Evolutionary conservation across 1,284 basidiomycete genomes (phyloP).

Genomic region (Moniliophthora roreri): DNA sequence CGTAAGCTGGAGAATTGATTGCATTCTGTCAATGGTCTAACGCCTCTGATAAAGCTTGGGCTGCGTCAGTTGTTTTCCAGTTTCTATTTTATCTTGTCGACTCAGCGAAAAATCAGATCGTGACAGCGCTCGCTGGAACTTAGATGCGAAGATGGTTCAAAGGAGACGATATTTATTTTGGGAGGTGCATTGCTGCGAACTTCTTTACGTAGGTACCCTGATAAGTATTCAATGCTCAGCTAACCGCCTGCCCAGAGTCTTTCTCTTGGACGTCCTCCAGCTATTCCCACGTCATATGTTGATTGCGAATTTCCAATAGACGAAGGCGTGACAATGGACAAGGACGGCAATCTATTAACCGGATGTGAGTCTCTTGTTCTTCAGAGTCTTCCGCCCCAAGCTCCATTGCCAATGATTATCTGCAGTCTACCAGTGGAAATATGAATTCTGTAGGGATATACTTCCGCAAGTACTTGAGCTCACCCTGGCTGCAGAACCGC

Average conservation of each 20-base stretch:
- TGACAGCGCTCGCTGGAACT: conserved; percentile 57
- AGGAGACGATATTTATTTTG: conserved; percentile 57
- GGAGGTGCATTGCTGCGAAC: conserved; percentile 53
- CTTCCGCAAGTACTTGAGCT: conserved; percentile 47
- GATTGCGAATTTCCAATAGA: conserved; percentile 59
- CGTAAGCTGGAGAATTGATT: conserved; percentile 36
- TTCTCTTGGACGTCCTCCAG: conserved; percentile 53
- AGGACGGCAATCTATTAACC: conserved; percentile 42
- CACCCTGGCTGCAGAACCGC: conserved; percentile 49
- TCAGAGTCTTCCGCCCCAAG: too few species aligned
- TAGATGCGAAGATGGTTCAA: conserved; percentile 52
- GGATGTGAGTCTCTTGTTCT: conserved; percentile 45
- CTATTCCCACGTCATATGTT: conserved; percentile 53
- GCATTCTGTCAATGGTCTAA: conserved; percentile 13
- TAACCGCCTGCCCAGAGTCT: conserved; percentile 38
- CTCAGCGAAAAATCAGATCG: conserved; percentile 43
- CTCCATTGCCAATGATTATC: neutral
- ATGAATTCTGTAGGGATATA: conserved; percentile 48
- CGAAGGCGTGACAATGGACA: conserved; percentile 44
- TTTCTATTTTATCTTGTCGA: neutral
- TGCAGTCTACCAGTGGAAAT: conserved; percentile 46
- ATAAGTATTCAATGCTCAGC: neutral
- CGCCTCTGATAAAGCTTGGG: conserved; percentile 41
- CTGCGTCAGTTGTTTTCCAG: conserved; percentile 42
- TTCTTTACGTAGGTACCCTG: conserved; percentile 41